phyloP scores from a whole-genome alignment of 352 stramenopile species.

The Elongisporangium prolatum region DNA sequence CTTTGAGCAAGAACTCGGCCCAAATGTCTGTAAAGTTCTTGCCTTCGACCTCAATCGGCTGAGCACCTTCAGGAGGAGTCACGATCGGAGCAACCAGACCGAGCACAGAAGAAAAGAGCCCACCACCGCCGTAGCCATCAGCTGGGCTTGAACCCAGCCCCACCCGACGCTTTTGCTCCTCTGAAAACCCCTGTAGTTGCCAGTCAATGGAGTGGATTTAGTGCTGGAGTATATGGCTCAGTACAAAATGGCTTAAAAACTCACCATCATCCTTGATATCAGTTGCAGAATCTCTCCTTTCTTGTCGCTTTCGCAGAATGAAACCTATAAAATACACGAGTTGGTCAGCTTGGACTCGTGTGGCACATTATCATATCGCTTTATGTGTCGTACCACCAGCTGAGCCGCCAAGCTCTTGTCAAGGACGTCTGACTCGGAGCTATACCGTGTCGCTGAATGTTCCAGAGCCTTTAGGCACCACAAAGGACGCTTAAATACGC shows the following conservation, averaged over 20 bases:
- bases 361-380: neutral
- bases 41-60: conserved; percentile 31
- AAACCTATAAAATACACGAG: conserved; percentile 22
- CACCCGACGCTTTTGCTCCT: conserved; percentile 65
- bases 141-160: conserved; percentile 38
- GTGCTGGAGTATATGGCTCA: neutral
- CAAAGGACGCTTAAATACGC: neutral
- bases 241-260: neutral
- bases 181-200: conserved; percentile 38
- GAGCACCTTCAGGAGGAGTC: neutral
- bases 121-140: conserved; percentile 56
- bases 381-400: conserved; percentile 36
- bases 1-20: conserved; percentile 63
- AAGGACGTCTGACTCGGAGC: conserved; percentile 46
- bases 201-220: neutral
- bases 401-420: conserved; percentile 70
- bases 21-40: conserved; percentile 73
- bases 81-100: conserved; percentile 33
- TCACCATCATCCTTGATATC: conserved; percentile 72
- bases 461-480: conserved; percentile 40
- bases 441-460: conserved; percentile 48
- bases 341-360: too few species aligned
- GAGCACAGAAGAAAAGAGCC: conserved; percentile 64
- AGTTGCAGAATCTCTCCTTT: conserved; percentile 67
- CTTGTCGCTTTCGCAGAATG: conserved; percentile 67